These are phyloP conservation scores for Syzygium aromaticum DNA, from an alignment of 345 rosid species.

Conservation along the genomic window DNA sequence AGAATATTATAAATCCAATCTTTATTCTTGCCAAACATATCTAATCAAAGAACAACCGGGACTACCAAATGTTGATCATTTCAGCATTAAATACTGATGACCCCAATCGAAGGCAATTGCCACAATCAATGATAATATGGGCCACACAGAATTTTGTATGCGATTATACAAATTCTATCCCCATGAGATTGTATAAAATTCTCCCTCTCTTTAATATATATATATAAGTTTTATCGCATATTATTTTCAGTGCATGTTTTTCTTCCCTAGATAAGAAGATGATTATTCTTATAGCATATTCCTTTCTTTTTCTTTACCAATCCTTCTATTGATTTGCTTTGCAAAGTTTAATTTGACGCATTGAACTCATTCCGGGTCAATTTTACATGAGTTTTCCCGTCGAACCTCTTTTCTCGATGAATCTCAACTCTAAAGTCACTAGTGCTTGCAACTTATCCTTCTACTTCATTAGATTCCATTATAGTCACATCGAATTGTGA, in stretches of 20 bases:
- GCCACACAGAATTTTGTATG: not conserved
- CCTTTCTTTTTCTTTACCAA: not conserved
- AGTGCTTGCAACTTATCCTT: not conserved
- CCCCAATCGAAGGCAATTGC: not conserved
- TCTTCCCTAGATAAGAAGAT: not conserved
- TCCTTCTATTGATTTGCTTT: not conserved
- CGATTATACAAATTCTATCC: not conserved
- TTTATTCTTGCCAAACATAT: not conserved
- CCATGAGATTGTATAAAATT: not conserved
- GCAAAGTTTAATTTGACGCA: not conserved
- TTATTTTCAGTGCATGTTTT: not conserved
- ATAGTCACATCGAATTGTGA: not conserved
- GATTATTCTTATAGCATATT: not conserved
- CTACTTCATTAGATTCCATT: not conserved
- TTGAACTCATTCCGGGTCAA: not conserved
- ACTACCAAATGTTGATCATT: not conserved
- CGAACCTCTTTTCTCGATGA: not conserved
- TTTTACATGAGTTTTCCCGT: not conserved
- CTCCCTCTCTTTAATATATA: not conserved
- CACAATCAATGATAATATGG: not conserved
- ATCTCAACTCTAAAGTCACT: too few species aligned
- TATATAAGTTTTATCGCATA: not conserved
- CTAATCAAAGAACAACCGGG: not conserved
- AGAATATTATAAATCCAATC: not conserved
- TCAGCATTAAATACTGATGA: not conserved